These are phyloP conservation scores for Pleurotus tuber-regium DNA, from an alignment of 768 basidiomycete species.

Conservation along the genomic window DNA sequence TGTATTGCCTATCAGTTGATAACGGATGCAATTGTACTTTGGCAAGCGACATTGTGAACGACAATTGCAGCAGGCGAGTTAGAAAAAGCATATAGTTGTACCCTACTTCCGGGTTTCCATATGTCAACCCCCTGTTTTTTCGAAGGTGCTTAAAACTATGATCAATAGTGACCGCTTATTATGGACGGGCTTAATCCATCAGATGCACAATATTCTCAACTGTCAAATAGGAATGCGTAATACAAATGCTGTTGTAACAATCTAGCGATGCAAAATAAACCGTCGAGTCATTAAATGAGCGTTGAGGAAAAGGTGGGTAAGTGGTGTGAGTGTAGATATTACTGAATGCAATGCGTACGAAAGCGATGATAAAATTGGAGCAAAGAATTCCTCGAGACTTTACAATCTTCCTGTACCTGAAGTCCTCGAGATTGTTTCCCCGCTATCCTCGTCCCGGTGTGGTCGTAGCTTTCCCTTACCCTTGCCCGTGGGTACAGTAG, in stretches of 20 bases:
- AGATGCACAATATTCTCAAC: conserved; percentile 7
- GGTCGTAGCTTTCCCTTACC: conserved; percentile 65
- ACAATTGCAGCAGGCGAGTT: too few relatives aligned
- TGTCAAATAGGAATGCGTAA: conserved; percentile 1
- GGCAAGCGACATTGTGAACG: too few relatives aligned
- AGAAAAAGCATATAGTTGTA: too few relatives aligned
- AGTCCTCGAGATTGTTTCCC: conserved; percentile 17
- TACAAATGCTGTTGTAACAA: conserved; percentile 12
- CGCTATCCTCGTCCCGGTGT: conserved; percentile 34
- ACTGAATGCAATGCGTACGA: conserved; percentile 3
- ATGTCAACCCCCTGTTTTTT: too few relatives aligned
- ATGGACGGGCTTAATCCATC: background rate
- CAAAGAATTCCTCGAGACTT: background rate
- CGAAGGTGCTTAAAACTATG: too few relatives aligned
- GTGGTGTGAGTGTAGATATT: conserved; percentile 11
- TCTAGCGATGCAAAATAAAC: conserved; percentile 11
- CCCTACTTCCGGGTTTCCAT: too few relatives aligned
- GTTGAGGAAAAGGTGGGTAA: conserved; percentile 9
- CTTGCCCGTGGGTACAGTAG: conserved; percentile 46
- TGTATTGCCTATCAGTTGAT: too few relatives aligned
- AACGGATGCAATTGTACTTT: too few relatives aligned
- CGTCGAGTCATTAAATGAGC: conserved; percentile 3
- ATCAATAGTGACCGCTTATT: too few relatives aligned
- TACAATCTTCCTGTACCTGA: conserved; percentile 11
- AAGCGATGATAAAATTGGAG: background rate